Percentiles rank a stretch among this genome's conserved stretches.
phyloP scores from a whole-genome alignment of 257 asterid species.

The Solanum chiquidenum region DNA sequence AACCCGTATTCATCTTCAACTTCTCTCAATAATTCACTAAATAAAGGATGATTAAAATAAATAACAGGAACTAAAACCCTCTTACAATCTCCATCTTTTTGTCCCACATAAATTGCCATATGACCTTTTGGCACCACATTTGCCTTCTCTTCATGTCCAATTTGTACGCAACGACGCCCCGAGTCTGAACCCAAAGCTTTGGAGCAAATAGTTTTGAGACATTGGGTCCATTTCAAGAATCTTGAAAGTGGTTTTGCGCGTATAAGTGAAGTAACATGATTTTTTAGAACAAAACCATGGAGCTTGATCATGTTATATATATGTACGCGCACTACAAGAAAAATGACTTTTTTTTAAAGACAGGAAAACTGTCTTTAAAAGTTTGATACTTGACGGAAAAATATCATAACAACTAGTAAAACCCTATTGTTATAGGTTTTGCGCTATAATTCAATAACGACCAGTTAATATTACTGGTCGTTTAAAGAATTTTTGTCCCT shows the following conservation, averaged over 20 bases:
- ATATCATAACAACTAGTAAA: neutral
- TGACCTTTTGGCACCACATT: conserved; percentile 56
- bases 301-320: conserved; percentile 25
- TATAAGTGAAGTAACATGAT: conserved; percentile 37
- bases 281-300: conserved; percentile 56
- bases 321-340: neutral
- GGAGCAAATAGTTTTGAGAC: conserved; percentile 26
- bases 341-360: neutral
- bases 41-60: conserved; percentile 68
- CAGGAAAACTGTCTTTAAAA: neutral
- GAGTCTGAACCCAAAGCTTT: conserved; percentile 3
- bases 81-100: conserved; percentile 44
- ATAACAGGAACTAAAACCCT: conserved; percentile 65
- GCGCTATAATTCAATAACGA: neutral
- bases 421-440: neutral
- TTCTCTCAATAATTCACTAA: conserved; percentile 50
- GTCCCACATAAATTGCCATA: conserved; percentile 74
- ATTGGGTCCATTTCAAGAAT: conserved; percentile 36
- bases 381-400: neutral
- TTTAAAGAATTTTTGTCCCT: neutral
- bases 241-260: conserved; percentile 23
- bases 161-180: conserved; percentile 23
- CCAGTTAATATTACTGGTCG: neutral
- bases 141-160: conserved; percentile 21
- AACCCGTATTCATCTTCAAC: conserved; percentile 76